Evolutionary conservation across 2,329 filamentous ascomycete species (phyloP), one percentile per base, ranked within the genome.

Genomic region (Hypoxylon sp.): DNA sequence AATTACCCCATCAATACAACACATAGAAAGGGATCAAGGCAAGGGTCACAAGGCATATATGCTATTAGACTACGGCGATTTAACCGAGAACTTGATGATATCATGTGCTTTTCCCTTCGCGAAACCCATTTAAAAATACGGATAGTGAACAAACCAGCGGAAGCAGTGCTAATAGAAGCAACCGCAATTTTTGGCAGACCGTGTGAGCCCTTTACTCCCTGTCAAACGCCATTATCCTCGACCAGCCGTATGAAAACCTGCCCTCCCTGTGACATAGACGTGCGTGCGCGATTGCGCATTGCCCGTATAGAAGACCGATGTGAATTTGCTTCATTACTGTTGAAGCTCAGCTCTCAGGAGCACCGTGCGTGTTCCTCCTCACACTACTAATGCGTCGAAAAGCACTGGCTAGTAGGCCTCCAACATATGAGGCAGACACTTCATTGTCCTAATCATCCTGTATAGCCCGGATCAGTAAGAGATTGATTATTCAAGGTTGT

Each of bases 371-470:
- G 34, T 60, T 58, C 66, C 62, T 48, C 48, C 67, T 70, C 56
- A 73, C 74, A 60, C 71, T 74, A 41, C 68, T 68, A 41, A 77
- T 68, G 63, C 72, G 71, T 48, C 71, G 62, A 17, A 76, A 72
- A 52, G 72, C 73, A 50, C 58, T 75, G 32, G 70, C 65, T 43
- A 76, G 53, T 60, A 77, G 38, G 30, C 68, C 70, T 64, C 68
- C 62, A 56, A 75, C 50, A 52, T 67, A 72, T 63, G 61, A 60
- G 57, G 69, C 60, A 46, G 25, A 63, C 30, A 68, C 36, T 60
- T 73, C 63, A 52, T 36, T 65, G 59, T 72, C 71, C 74, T 76
- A 77, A 73, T 75, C 69, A 52, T 76, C 76, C 76, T 78, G 65
- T 71, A 71, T 72, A 72, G 66, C 69, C 65, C 63, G 68, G 72